Percentiles rank a stretch among this genome's conserved stretches.
Evolutionary conservation across 2,329 filamentous ascomycete species (phyloP).

Genomic region (Bipolaris sorokiniana): DNA sequence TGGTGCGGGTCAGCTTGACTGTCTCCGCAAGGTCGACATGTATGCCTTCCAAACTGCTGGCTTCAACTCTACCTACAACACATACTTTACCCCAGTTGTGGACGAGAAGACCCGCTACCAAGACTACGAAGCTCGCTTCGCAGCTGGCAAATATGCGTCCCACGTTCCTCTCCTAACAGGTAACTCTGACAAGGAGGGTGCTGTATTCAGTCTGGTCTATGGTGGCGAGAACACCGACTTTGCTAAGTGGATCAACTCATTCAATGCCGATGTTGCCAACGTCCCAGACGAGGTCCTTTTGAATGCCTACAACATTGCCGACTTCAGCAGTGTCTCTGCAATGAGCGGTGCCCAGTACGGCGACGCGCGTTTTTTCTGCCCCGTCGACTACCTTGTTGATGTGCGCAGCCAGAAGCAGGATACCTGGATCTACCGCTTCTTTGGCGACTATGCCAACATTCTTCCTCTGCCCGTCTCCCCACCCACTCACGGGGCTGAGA

Average conservation of each 20-base stretch:
- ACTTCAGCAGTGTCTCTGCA: constrained; percentile 49
- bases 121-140: constrained; percentile 30
- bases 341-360: constrained; percentile 54
- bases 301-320: constrained; percentile 44
- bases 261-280: constrained; percentile 51
- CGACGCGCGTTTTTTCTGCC: constrained; percentile 56
- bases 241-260: constrained; percentile 54
- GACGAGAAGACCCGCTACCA: constrained; percentile 33
- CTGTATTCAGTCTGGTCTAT: constrained; percentile 35
- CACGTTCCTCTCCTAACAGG: constrained; percentile 36
- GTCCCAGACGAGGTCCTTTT: constrained; percentile 46
- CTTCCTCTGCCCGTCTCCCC: constrained; percentile 36
- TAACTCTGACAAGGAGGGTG: constrained; percentile 37
- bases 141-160: constrained; percentile 34
- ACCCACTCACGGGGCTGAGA: constrained; percentile 52
- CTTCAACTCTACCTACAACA: constrained; percentile 35
- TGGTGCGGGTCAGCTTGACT: constrained; percentile 28
- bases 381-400: constrained; percentile 46
- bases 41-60: constrained; percentile 33
- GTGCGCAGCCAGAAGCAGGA: constrained; percentile 48
- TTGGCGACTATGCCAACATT: constrained; percentile 49
- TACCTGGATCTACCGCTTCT: constrained; percentile 56
- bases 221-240: constrained; percentile 41
- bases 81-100: constrained; percentile 31
- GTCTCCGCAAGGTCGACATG: constrained; percentile 29